phyloP scores from a whole-genome alignment of 495 filamentous ascomycete species.

The Articulospora tetracladia region DNA sequence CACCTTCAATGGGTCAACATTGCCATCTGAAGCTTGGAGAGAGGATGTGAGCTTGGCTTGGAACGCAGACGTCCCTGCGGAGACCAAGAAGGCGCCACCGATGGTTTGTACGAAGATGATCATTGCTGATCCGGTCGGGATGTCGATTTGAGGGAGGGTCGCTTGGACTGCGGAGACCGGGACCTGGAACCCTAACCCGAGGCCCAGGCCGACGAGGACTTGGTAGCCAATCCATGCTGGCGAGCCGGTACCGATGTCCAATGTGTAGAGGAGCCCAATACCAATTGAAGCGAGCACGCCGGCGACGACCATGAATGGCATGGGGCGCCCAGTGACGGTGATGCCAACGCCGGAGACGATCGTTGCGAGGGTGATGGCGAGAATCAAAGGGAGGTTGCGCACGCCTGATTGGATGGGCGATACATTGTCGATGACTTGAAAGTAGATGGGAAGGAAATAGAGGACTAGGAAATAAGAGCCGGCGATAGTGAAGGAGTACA shows the following conservation, averaged over 20 bases:
- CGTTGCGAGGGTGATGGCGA: conserved; percentile 44
- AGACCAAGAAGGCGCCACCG: conserved; percentile 41
- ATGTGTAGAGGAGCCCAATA: conserved; percentile 29
- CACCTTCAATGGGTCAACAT: conserved; percentile 34
- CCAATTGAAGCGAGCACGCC: conserved; percentile 23
- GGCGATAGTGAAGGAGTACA: conserved; percentile 18
- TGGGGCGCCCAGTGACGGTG: conserved; percentile 61
- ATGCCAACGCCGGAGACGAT: conserved; percentile 48
- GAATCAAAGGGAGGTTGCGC: conserved; percentile 46
- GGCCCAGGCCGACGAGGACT: conserved; percentile 13
- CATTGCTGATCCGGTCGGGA: conserved; percentile 26
- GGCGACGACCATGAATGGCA: conserved; percentile 10
- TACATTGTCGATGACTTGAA: conserved; percentile 54
- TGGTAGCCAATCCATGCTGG: conserved; percentile 22
- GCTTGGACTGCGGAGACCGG: conserved; percentile 16
- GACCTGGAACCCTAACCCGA: background rate
- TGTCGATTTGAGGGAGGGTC: conserved; percentile 43
- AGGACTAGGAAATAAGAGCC: conserved; percentile 17
- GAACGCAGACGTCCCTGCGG: conserved; percentile 41
- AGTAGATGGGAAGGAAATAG: conserved; percentile 62
- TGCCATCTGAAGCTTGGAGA: conserved; percentile 32
- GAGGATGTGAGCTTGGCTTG: conserved; percentile 34
- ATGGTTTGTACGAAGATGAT: conserved; percentile 35
- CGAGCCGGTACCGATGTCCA: conserved; percentile 9
- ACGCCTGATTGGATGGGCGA: conserved; percentile 46